Conservation (phyloP, 2,329 filamentous ascomycete species). For the Arthrobotrys entomopaga region DNA sequence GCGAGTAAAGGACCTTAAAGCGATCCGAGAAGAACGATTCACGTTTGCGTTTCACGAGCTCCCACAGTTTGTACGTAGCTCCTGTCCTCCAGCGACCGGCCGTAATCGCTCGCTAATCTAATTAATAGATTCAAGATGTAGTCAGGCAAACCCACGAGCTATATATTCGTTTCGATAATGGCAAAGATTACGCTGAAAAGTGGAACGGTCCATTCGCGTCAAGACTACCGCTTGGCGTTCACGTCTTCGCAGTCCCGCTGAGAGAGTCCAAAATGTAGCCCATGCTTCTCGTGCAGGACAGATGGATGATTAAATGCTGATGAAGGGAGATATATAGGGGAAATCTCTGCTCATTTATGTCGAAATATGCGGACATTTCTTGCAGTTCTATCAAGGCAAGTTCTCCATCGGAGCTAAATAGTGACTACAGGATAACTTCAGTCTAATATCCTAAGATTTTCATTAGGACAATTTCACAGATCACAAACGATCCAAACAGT, state of each 20-base stretch:
- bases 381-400: conserved; percentile 39
- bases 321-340: conserved; percentile 24
- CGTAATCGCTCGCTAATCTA: conserved; percentile 10
- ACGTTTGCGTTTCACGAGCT: conserved; percentile 56
- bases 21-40: conserved; percentile 57
- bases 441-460: not conserved
- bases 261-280: conserved; percentile 44
- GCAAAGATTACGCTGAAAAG: conserved; percentile 20
- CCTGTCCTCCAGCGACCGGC: not conserved
- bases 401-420: not conserved
- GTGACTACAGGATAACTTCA: not conserved
- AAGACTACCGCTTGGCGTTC: conserved; percentile 39
- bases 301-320: conserved; percentile 6
- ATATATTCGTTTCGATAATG: conserved; percentile 48
- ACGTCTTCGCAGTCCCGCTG: conserved; percentile 34
- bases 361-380: conserved; percentile 32
- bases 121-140: conserved; percentile 36
- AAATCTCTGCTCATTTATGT: conserved; percentile 41
- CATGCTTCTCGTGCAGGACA: not conserved
- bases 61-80: conserved; percentile 49
- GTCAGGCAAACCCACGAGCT: conserved; percentile 44
- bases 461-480: conserved; percentile 21
- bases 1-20: conserved; percentile 34
- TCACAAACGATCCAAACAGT: conserved; percentile 23
- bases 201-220: conserved; percentile 47